These are phyloP conservation scores for Spencermartinsiella ligniputridi DNA, from an alignment of 1,139 yeast species.

Conservation along the genomic window DNA sequence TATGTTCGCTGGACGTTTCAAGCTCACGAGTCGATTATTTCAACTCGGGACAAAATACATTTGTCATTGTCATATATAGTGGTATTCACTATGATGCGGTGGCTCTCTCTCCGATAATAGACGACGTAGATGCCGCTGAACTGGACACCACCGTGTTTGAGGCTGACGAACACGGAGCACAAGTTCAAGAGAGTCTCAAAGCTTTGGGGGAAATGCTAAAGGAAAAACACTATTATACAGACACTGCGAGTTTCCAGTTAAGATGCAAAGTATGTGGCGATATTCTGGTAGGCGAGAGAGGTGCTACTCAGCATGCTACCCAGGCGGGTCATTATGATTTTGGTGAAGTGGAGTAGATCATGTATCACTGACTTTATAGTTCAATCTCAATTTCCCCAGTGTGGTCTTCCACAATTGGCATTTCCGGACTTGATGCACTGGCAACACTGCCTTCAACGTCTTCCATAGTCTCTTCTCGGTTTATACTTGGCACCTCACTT, in stretches of 20 bases:
- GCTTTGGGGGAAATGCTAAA: slow-evolving; percentile 47
- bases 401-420: too few relatives aligned
- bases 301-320: slow-evolving; percentile 64
- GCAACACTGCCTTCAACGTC: not conserved
- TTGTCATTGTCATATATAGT: slow-evolving; percentile 55
- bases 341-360: slow-evolving; percentile 46
- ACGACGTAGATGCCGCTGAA: slow-evolving; percentile 24
- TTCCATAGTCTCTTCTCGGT: not conserved
- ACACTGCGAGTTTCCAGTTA: slow-evolving; percentile 57
- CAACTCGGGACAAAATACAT: slow-evolving; percentile 42
- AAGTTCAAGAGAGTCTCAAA: slow-evolving; percentile 38
- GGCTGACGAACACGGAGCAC: slow-evolving; percentile 27
- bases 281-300: slow-evolving; percentile 58
- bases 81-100: slow-evolving; percentile 78
- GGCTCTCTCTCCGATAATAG: slow-evolving; percentile 37
- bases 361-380: not conserved
- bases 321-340: slow-evolving; percentile 59
- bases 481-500: slow-evolving; percentile 1
- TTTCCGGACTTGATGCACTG: not conserved
- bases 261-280: slow-evolving; percentile 56
- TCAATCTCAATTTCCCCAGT: not conserved
- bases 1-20: slow-evolving; percentile 65
- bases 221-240: slow-evolving; percentile 57
- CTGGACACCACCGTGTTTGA: slow-evolving; percentile 43
- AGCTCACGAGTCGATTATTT: slow-evolving; percentile 58